These are phyloP conservation scores for Clonostachys rhizophaga DNA, from an alignment of 2,329 filamentous ascomycete genomes.

Conservation along the genomic window DNA sequence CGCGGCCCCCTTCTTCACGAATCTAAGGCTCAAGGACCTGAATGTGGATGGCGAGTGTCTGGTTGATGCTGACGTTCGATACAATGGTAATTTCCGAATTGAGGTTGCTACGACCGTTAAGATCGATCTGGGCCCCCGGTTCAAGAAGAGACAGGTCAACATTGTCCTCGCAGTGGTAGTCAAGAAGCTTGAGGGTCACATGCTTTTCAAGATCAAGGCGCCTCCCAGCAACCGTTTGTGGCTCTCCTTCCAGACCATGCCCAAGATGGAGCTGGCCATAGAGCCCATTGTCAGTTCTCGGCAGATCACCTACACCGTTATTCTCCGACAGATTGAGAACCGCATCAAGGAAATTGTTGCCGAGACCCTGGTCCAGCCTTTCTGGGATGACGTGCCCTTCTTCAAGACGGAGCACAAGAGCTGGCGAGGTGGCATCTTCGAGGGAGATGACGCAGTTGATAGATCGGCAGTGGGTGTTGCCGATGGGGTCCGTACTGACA, in stretches of 20 bases:
- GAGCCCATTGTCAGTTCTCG: slow-evolving; percentile 93
- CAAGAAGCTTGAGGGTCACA: slow-evolving; percentile 79
- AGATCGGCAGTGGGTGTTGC: too few species aligned
- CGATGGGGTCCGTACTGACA: too few species aligned
- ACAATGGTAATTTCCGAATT: slow-evolving; percentile 82
- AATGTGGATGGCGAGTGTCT: slow-evolving; percentile 88
- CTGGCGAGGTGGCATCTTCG: slow-evolving; percentile 82
- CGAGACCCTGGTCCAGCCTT: slow-evolving; percentile 85
- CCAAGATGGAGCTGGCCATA: slow-evolving; percentile 89
- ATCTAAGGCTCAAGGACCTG: slow-evolving; percentile 81
- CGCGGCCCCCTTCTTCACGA: slow-evolving; percentile 82
- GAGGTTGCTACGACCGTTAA: slow-evolving; percentile 91
- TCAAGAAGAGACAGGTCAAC: slow-evolving; percentile 87
- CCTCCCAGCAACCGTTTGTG: slow-evolving; percentile 95
- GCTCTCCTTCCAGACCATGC: slow-evolving; percentile 91
- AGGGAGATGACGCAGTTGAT: slow-evolving; percentile 44
- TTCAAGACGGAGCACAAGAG: slow-evolving; percentile 72
- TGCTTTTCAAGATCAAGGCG: slow-evolving; percentile 84
- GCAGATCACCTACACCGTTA: slow-evolving; percentile 91
- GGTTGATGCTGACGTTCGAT: slow-evolving; percentile 81
- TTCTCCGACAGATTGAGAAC: slow-evolving; percentile 89
- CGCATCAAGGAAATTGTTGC: slow-evolving; percentile 90
- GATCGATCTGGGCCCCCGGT: slow-evolving; percentile 82
- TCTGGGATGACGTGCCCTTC: slow-evolving; percentile 96
- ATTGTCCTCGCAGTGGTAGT: slow-evolving; percentile 82